Evolutionary conservation across 148 eudicot genomes (phyloP), one percentile per base, ranked within the genome.

Genomic region (Cornus kousa): DNA sequence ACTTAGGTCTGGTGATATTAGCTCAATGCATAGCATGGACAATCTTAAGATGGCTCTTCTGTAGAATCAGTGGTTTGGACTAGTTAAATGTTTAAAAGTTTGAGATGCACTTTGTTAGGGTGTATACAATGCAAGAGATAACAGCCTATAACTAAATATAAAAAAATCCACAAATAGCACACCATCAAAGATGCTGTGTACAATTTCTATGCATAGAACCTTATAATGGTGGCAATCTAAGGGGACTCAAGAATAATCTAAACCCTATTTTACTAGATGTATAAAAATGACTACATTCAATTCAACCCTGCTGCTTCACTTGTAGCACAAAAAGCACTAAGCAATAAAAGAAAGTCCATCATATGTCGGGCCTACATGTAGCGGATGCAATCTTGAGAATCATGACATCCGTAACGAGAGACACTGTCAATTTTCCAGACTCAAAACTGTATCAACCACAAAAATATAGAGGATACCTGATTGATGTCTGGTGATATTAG

Each of bases 371-470:
- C 74, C 77, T 64, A 59, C 72, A 79, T 82, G 80, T 77, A 86
- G 84, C 82, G 83, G 76, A 75, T 78, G 77, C 71, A 72, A 78
- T 5, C 75, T 78, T 20, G 64, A 7, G 37, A 40, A 74, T 53
- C 70, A 67, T 59, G 64, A 67, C 82, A 77, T 75, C 82, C 80
- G 88, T 78, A 86, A 86, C 82, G 80, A 83, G 20, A 76, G 66
- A 62, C 66, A 62, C 66, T 19, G 9, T 62, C 66, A 62, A 3
- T 62, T 62, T 86, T 74, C 88, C 88, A 86, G 88, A 74, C 86
- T 37, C 74, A 83, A 82, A 82, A 86, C 85, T 80, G 86, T 57
- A 81, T 83, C 84, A 83, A 76, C 86, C 80, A 83, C 65, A 20
- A 0, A 43, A 28, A 71, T 4, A 79, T 22, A 10, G 84, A 81